Base-by-base conservation (phyloP, 768 basidiomycete species). In the Boletus sp. region DNA sequence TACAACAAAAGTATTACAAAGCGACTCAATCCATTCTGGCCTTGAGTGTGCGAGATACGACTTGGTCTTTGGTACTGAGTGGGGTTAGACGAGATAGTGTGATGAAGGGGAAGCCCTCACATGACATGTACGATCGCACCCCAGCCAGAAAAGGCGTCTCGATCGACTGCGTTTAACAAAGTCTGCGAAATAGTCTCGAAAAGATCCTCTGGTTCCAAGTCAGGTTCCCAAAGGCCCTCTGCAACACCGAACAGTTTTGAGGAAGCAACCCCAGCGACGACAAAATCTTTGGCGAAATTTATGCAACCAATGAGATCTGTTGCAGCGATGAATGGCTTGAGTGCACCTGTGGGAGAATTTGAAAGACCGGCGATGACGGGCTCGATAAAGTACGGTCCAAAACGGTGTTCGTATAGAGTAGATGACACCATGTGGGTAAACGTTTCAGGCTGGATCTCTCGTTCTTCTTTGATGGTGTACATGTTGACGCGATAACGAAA, bases 151-250 rank as follows among this genome's bases (percentile, higher is more conserved):
- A 84, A 92, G 21, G 96, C 94, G 73, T 98, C 97, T 44, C 97
- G 82, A 69, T 99, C 97, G 33, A 98, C 87, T 6, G 93, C 90
- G 64, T 95, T 98, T 72, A 98, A 72, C 56, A 99, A 73, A 7
- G 94, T 95, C 72, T 99, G 97, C 29, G 92, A 93, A 65, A 98
- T 94, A 2, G 97, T 98, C 77, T 99, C 97, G 66, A 99, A 99
- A 43, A 99, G 76, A 71, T 98, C 97, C 66, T 98, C 97, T 14
- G 95, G 84, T 68, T 87, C 94, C 70, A 99, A 77, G 71, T 94
- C 91, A 9, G 96, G 94, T 73, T 99, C 97, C 97, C 97, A 99
- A 30, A 99, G 80, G 3, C 94, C 93, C 72, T 99, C 97, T 39
- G 97, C 97, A 49, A 96, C 87, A 87, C 97, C 97, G 64, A 86